Evolutionary conservation across 352 stramenopile genomes (phyloP).

Genomic region (Pythium oligandrum): DNA sequence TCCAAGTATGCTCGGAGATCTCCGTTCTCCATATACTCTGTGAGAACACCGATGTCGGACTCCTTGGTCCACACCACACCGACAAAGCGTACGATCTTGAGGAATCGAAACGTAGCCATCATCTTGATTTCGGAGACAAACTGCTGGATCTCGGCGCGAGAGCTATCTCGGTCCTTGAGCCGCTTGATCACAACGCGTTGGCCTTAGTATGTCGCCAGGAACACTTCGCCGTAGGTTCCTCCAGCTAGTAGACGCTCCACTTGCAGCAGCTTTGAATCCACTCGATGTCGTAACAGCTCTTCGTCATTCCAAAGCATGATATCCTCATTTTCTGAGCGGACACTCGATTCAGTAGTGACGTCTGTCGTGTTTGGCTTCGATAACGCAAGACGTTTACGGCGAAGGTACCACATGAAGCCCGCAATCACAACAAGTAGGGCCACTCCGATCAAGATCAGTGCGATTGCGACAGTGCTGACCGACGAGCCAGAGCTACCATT

Average conservation of each 20-base stretch:
- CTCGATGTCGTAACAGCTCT: neutral
- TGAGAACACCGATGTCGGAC: slow-evolving; percentile 59
- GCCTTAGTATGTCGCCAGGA: neutral
- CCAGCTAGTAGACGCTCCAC: neutral
- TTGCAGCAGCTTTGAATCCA: neutral
- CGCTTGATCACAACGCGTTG: neutral
- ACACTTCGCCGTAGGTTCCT: neutral
- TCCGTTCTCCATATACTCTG: slow-evolving; percentile 65
- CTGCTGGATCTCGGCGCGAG: slow-evolving; percentile 43
- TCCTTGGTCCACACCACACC: slow-evolving; percentile 66
- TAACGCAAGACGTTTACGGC: too few species aligned
- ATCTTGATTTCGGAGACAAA: slow-evolving; percentile 75
- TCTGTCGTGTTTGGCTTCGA: too few species aligned
- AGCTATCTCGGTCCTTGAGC: neutral
- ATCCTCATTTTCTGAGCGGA: too few species aligned
- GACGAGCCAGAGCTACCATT: too few species aligned
- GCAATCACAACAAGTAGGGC: too few species aligned
- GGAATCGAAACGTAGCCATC: slow-evolving; percentile 59
- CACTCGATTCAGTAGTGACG: too few species aligned
- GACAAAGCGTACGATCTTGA: slow-evolving; percentile 52
- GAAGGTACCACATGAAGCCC: too few species aligned
- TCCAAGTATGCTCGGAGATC: slow-evolving; percentile 58
- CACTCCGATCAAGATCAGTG: too few species aligned
- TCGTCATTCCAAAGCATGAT: neutral
- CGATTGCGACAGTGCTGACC: too few species aligned